These are phyloP conservation scores for Calonectria naviculata DNA, from an alignment of 2,329 filamentous ascomycete genomes.

Conservation along the genomic window DNA sequence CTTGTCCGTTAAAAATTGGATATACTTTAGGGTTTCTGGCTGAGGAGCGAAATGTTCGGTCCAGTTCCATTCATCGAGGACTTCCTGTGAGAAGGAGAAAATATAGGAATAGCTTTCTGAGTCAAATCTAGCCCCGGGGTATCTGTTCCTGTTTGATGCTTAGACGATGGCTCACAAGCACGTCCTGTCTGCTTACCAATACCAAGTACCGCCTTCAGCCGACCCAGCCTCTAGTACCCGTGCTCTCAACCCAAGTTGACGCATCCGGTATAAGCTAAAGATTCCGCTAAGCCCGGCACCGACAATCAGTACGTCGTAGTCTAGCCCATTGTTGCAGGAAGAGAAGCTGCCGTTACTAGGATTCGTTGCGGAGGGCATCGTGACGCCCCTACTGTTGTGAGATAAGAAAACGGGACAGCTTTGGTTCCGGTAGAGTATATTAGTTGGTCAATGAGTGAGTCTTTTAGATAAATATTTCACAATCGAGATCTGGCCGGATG, in stretches of 20 bases:
- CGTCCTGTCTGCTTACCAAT: conserved; percentile 10
- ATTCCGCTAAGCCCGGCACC: conserved; percentile 50
- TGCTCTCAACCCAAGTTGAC: conserved; percentile 39
- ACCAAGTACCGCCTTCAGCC: conserved; percentile 39
- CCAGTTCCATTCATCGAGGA: conserved; percentile 55
- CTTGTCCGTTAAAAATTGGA: conserved; percentile 21
- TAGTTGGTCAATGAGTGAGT: background rate
- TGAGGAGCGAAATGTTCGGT: conserved; percentile 47
- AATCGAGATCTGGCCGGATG: background rate
- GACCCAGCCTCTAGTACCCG: conserved; percentile 31
- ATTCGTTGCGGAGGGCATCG: background rate
- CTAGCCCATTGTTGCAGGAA: conserved; percentile 14
- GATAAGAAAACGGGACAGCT: background rate
- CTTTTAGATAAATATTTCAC: background rate
- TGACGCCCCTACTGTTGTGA: too few species aligned
- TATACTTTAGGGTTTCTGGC: conserved; percentile 23
- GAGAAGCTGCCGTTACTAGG: background rate
- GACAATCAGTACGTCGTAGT: conserved; percentile 36
- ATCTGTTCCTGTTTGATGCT: conserved; percentile 42
- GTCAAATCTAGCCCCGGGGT: conserved; percentile 54
- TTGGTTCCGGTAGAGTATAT: background rate
- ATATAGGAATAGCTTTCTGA: conserved; percentile 52
- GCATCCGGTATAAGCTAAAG: conserved; percentile 52
- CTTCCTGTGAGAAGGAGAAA: conserved; percentile 53
- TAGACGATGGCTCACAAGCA: background rate